Conservation (phyloP, 257 asterid genomes). For the Penstemon barbatus region DNA sequence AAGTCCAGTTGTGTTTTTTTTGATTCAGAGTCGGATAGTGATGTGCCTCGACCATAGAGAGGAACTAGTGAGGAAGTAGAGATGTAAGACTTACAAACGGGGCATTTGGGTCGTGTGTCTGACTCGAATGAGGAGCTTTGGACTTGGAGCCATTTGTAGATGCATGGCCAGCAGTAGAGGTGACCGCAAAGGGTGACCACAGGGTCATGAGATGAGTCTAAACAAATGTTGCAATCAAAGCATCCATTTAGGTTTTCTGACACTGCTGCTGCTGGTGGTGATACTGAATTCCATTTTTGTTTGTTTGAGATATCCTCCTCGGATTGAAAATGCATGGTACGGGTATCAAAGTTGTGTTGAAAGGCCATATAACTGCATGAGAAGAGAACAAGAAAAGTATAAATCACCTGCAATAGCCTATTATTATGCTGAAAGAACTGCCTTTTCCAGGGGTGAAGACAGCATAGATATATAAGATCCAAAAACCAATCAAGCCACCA, state of each 20-base stretch:
- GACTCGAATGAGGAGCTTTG: conserved; percentile 55
- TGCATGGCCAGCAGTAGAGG: conserved; percentile 95
- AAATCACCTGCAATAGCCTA: background rate
- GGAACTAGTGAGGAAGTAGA: conserved; percentile 74
- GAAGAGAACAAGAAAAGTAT: background rate
- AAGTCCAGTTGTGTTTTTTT: conserved; percentile 48
- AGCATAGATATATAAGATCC: background rate
- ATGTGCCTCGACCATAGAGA: conserved; percentile 69
- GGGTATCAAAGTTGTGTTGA: conserved; percentile 43
- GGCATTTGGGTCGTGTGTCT: conserved; percentile 64
- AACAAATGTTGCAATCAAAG: conserved; percentile 87
- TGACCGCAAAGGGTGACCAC: conserved; percentile 90
- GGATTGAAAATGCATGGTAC: conserved; percentile 37
- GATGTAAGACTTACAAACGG: conserved; percentile 72
- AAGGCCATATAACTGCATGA: conserved; percentile 64
- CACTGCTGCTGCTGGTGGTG: conserved; percentile 30
- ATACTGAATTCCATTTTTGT: conserved; percentile 42
- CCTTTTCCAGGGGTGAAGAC: background rate
- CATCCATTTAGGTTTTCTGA: conserved; percentile 54
- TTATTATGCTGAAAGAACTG: background rate
- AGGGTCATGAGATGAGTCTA: conserved; percentile 78
- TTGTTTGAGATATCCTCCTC: conserved; percentile 44
- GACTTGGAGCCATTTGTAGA: conserved; percentile 79
- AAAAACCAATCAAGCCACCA: conserved; percentile 19
- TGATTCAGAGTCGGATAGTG: conserved; percentile 51